phyloP scores from a whole-genome alignment of 129 eudicot species.

The Ambrosia trifida region DNA sequence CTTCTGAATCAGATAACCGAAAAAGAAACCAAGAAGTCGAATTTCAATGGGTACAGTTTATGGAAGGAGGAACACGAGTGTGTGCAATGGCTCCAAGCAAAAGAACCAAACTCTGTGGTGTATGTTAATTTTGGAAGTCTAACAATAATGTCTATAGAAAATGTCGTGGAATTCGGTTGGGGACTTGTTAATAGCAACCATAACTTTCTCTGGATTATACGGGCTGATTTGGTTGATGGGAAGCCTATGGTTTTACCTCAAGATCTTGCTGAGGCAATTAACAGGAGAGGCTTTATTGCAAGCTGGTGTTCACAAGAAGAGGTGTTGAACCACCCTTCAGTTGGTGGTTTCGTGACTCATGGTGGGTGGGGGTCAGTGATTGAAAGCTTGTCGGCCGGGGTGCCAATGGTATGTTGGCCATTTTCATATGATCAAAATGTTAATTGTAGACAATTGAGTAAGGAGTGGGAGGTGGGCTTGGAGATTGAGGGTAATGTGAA shows the following conservation, averaged over 20 bases:
- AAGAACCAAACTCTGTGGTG: conserved; percentile 30
- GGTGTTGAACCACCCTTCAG: conserved; percentile 25
- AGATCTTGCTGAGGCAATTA: conserved; percentile 19
- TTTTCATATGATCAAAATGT: conserved; percentile 9
- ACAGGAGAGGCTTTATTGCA: conserved; percentile 25
- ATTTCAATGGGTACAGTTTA: conserved; percentile 27
- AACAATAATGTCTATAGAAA: conserved; percentile 22
- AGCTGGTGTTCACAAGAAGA: conserved; percentile 36
- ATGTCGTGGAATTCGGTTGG: conserved; percentile 29
- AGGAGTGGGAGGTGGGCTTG: conserved; percentile 28
- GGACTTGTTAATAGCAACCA: conserved; percentile 40
- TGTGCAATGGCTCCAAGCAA: conserved; percentile 34
- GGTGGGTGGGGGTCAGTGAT: conserved; percentile 34
- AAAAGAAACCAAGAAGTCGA: not conserved
- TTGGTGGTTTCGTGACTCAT: conserved; percentile 39
- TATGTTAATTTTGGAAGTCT: conserved; percentile 46
- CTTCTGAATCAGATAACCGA: conserved; percentile 19
- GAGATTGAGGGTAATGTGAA: conserved; percentile 22
- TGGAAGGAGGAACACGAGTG: conserved; percentile 40
- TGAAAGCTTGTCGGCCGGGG: conserved; percentile 34
- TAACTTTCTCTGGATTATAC: conserved; percentile 34
- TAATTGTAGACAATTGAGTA: conserved; percentile 27
- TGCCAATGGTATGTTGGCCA: conserved; percentile 37
- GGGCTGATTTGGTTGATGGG: conserved; percentile 34
- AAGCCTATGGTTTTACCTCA: conserved; percentile 12